Base-by-base conservation (phyloP, 129 eudicot genomes). In the Glebionis coronaria region DNA sequence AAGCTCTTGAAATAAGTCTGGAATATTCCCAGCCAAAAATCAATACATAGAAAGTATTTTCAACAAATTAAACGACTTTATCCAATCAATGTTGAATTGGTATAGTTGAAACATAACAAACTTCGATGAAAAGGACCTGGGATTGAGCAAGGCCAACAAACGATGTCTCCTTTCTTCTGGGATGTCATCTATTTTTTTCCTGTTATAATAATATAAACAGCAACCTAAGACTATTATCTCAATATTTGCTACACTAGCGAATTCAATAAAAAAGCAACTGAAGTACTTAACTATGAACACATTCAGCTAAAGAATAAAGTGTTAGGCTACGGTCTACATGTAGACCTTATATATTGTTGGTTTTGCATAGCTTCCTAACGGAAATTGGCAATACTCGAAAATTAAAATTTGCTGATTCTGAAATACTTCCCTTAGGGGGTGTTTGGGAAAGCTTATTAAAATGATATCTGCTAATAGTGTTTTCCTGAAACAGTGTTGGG, bases 101-200 rank as follows among this genome's bases (percentile, higher is more conserved):
- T 12, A 65, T 16, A 27, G 51, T 13, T 60, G 45, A 20, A n/a
- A 15, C 52, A 29, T 27, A 46, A 13, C 6, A 56, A 31, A 53
- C 21, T 19, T 42, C 46, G 54, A 20, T 9, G 29, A 52, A 12
- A 42, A 49, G 47, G 57, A 91, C 97, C 86, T 83, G 35, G 95
- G 88, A 57, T 85, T 63, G 57, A 91, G 78, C 69, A 87, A 73
- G 61, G 76, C 46, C 56, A 87, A 67, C 73, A 91, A 67, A 38
- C 79, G 82, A 51, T 82, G 82, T 58, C 97, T 80, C 80, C 96
- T 82, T 79, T 85, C 88, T 71, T 85, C 90, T 9, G 97, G 94
- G 63, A 91, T 83, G 56, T 87, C 90, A 42, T 78, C 88, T 63
- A 91, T 91, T 51, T 87, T 91, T 76, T 91, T 87, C 93, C 97